These are phyloP conservation scores for Coemansia sp. DNA, from an alignment of 192 early-diverging fungal species.

Conservation along the genomic window DNA sequence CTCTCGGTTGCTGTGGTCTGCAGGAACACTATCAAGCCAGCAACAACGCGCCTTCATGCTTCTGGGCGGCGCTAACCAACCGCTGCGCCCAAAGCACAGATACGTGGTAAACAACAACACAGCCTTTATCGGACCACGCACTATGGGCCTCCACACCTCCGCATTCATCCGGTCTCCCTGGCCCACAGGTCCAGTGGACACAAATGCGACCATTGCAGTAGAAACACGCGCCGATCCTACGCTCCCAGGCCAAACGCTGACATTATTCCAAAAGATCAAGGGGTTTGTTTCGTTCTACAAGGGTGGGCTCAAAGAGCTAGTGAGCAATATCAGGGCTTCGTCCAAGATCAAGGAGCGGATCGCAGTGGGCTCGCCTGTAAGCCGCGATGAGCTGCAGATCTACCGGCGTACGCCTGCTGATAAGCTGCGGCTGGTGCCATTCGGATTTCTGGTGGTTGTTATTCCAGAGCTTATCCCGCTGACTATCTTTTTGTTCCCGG, in stretches of 20 bases:
- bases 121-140: neutral
- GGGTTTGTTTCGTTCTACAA: constrained; percentile 48
- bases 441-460: constrained; percentile 37
- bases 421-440: constrained; percentile 42
- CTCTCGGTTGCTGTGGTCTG: neutral
- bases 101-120: neutral
- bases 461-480: constrained; percentile 44
- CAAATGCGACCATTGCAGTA: neutral
- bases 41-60: constrained; percentile 4
- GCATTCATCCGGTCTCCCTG: neutral
- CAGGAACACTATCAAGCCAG: neutral
- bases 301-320: constrained; percentile 37
- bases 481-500: constrained; percentile 31
- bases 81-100: neutral
- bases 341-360: constrained; percentile 18
- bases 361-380: constrained; percentile 8
- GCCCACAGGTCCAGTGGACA: constrained; percentile 7
- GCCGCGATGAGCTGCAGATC: constrained; percentile 41
- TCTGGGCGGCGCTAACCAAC: neutral
- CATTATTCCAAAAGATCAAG: constrained; percentile 33
- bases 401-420: constrained; percentile 27
- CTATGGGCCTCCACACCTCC: constrained; percentile 2
- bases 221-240: constrained; percentile 36
- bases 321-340: constrained; percentile 21
- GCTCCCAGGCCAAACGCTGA: constrained; percentile 38